A percentile compares a stretch with the other conserved stretches of the same genome.
Evolutionary conservation across 768 basidiomycete genomes (phyloP).

Genomic region (Termitomyces heimii): DNA sequence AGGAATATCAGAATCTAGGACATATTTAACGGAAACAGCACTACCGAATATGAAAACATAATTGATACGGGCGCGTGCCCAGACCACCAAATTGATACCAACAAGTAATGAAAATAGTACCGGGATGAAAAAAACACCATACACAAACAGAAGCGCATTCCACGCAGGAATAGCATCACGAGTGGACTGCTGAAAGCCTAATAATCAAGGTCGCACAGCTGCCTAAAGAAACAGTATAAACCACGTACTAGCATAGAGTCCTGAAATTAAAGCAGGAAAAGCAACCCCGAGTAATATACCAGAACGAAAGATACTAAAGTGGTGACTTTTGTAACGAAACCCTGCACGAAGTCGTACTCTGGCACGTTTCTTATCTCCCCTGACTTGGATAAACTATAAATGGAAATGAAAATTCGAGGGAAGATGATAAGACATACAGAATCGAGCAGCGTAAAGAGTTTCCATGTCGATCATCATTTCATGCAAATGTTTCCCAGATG

Average conservation of each 20-base stretch:
- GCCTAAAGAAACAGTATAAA: neutral
- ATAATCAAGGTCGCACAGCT: neutral
- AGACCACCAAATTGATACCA: constrained; percentile 79
- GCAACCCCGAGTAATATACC: constrained; percentile 71
- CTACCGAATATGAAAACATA: constrained; percentile 91
- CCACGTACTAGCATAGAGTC: constrained; percentile 51
- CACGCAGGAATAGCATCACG: constrained; percentile 57
- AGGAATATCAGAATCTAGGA: neutral
- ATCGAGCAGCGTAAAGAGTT: constrained; percentile 64
- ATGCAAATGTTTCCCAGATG: constrained; percentile 53
- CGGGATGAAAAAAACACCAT: constrained; percentile 69
- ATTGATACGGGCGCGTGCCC: constrained; percentile 75
- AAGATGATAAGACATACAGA: constrained; percentile 42
- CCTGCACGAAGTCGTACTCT: constrained; percentile 56
- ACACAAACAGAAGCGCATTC: constrained; percentile 72
- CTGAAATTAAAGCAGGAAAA: constrained; percentile 60
- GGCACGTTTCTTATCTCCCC: constrained; percentile 78
- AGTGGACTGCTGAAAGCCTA: constrained; percentile 53
- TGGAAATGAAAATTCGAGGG: neutral
- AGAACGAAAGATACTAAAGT: constrained; percentile 68
- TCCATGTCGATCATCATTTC: constrained; percentile 74
- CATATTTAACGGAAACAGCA: constrained; percentile 8
- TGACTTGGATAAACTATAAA: constrained; percentile 23
- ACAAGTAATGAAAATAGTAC: constrained; percentile 71
- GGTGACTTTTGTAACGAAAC: constrained; percentile 47